A percentile compares a stretch with the other conserved stretches of the same genome.
Conservation (phyloP, 2,329 filamentous ascomycete species). For the Fusarium decemcellulare region DNA sequence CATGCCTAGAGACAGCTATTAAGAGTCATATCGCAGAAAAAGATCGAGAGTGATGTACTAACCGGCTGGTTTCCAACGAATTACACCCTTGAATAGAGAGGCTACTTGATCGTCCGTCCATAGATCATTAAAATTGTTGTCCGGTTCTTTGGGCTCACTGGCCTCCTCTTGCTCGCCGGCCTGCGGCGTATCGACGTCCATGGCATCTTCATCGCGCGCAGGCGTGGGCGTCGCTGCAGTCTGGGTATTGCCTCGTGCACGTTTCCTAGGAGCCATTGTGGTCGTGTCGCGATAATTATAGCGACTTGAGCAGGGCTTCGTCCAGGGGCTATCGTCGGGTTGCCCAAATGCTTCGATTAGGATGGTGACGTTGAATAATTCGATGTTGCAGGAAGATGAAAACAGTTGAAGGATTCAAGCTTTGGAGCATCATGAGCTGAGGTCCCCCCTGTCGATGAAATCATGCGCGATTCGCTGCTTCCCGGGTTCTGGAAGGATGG, state of each 20-base stretch:
- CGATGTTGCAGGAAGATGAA: constrained; percentile 12
- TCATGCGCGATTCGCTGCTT: constrained; percentile 14
- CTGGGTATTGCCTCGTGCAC: constrained; percentile 68
- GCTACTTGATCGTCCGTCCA: constrained; percentile 98
- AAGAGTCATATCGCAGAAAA: constrained; percentile 14
- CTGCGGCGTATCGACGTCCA: constrained; percentile 71
- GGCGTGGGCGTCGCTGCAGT: constrained; percentile 71
- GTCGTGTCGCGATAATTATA: neutral
- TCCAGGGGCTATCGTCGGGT: neutral
- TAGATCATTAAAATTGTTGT: constrained; percentile 68
- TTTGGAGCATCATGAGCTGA: constrained; percentile 14
- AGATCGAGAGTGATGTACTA: constrained; percentile 29
- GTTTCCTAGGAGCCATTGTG: constrained; percentile 79
- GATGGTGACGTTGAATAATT: neutral
- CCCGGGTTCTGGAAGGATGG: neutral
- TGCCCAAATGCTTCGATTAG: neutral
- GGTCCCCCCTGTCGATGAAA: constrained; percentile 24
- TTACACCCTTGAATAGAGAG: constrained; percentile 91
- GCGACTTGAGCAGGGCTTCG: neutral
- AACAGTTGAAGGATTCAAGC: constrained; percentile 19
- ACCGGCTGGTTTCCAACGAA: constrained; percentile 97
- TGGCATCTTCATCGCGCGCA: constrained; percentile 70
- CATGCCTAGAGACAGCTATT: constrained; percentile 71
- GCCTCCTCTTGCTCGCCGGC: constrained; percentile 62
- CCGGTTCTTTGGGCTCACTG: constrained; percentile 38